Percentiles rank a stretch among this genome's conserved stretches.
phyloP scores from a whole-genome alignment of 306 rosid species.

The Castanea mollissima region DNA sequence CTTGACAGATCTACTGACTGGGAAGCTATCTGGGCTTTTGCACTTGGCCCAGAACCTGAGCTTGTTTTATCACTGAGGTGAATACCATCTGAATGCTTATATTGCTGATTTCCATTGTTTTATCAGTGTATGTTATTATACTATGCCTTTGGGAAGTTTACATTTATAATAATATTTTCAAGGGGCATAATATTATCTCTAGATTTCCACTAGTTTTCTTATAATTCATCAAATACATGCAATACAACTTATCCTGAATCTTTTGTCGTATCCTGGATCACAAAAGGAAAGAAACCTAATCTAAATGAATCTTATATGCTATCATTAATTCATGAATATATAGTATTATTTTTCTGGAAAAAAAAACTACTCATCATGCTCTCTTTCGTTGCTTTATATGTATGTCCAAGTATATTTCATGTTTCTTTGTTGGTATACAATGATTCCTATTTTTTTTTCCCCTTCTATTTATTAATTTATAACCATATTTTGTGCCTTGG shows the following conservation, averaged over 20 bases:
- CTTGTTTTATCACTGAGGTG: slow-evolving; percentile 85
- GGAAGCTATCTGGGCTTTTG: slow-evolving; percentile 93
- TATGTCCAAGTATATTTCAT: neutral
- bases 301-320: neutral
- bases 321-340: neutral
- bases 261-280: neutral
- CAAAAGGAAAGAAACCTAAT: neutral
- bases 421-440: neutral
- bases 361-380: neutral
- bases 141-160: too few species aligned
- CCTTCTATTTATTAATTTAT: neutral
- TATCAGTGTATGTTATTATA: too few species aligned
- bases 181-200: neutral
- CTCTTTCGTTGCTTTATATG: neutral
- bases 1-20: slow-evolving; percentile 59
- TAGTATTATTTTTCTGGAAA: neutral
- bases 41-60: slow-evolving; percentile 97
- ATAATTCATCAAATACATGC: neutral
- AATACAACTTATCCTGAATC: neutral
- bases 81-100: slow-evolving; percentile 19
- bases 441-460: neutral
- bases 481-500: neutral
- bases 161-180: neutral
- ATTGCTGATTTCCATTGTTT: slow-evolving; percentile 21
- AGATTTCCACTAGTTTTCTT: neutral